These are phyloP conservation scores for Stemphylium vesicarium DNA, from an alignment of 2,329 filamentous ascomycete species.

Conservation along the genomic window DNA sequence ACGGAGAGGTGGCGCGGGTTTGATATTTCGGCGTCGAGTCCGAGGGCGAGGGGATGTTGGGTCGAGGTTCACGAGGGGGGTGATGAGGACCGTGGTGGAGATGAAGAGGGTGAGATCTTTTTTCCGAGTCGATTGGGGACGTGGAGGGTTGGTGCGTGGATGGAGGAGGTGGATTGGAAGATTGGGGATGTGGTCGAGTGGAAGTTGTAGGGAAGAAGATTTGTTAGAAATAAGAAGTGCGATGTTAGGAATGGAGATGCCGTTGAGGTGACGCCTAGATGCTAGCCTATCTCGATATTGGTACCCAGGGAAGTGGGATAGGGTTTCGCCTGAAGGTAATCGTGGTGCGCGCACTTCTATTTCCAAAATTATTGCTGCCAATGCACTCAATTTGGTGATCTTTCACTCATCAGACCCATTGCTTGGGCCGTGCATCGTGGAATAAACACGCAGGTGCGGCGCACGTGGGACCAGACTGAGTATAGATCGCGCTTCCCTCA, in stretches of 20 bases:
- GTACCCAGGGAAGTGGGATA: too few species aligned
- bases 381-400: too few species aligned
- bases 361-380: too few species aligned
- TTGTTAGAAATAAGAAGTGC: too few species aligned
- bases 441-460: neutral
- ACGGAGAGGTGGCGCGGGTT: constrained; percentile 37
- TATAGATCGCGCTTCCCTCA: neutral
- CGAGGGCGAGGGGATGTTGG: constrained; percentile 37
- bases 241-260: too few species aligned
- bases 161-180: constrained; percentile 35
- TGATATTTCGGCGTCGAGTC: constrained; percentile 23
- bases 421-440: neutral
- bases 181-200: constrained; percentile 33
- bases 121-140: constrained; percentile 29
- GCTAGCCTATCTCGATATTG: too few species aligned
- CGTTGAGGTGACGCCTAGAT: too few species aligned
- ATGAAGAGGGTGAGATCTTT: constrained; percentile 17
- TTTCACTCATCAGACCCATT: too few species aligned
- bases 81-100: neutral
- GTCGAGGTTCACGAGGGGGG: constrained; percentile 17
- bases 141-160: constrained; percentile 39
- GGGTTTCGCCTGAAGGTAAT: too few species aligned
- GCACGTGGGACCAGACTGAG: neutral
- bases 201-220: constrained; percentile 27
- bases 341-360: too few species aligned